Percentiles rank a stretch among this genome's conserved stretches.
Evolutionary conservation across 2,329 filamentous ascomycete species (phyloP).

Genomic region (Delphinella strobiligena): DNA sequence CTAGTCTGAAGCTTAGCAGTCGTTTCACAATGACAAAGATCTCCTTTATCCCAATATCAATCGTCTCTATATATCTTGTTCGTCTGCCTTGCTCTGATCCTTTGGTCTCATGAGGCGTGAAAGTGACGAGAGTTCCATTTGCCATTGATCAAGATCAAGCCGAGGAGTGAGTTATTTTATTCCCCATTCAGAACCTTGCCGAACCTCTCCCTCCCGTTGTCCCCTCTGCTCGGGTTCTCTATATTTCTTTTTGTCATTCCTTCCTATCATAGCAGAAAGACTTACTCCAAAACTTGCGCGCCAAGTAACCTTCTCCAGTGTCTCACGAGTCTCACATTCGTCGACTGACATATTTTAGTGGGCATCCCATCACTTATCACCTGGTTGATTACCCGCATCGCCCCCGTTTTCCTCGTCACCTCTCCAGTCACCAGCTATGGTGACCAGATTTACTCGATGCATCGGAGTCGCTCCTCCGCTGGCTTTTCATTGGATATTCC

Average conservation of each 20-base stretch:
- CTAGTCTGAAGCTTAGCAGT: not conserved
- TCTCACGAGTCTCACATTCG: not conserved
- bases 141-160: too few relatives aligned
- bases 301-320: too few relatives aligned
- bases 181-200: too few relatives aligned
- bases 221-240: too few relatives aligned
- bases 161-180: too few relatives aligned
- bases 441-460: constrained; percentile 55
- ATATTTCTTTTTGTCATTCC: too few relatives aligned
- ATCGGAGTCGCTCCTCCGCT: constrained; percentile 45
- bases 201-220: too few relatives aligned
- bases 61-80: not conserved
- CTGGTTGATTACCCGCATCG: constrained; percentile 23
- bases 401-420: constrained; percentile 38
- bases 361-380: constrained; percentile 12
- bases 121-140: too few relatives aligned
- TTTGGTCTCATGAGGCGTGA: too few relatives aligned
- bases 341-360: not conserved
- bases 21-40: not conserved
- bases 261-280: too few relatives aligned
- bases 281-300: too few relatives aligned
- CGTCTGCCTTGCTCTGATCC: not conserved
- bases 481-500: constrained; percentile 57
- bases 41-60: not conserved
- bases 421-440: constrained; percentile 54